phyloP scores from a whole-genome alignment of 495 filamentous ascomycete species.

The Thermochaetoides thermophila region DNA sequence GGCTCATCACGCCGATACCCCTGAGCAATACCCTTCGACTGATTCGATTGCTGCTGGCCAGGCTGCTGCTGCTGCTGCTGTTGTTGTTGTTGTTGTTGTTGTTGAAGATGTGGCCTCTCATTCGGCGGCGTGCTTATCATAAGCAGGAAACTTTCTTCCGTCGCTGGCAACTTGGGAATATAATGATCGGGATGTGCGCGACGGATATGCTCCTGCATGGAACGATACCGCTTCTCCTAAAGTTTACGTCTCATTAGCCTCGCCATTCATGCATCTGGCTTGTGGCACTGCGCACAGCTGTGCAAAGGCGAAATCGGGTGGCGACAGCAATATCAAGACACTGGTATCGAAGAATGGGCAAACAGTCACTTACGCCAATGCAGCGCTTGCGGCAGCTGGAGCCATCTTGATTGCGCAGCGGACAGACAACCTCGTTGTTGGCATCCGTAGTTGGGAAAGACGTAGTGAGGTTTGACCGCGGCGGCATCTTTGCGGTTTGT shows the following conservation, averaged over 20 bases:
- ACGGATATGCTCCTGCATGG: conserved; percentile 98
- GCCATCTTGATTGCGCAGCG: conserved; percentile 88
- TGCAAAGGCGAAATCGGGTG: conserved; percentile 6
- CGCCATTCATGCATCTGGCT: background rate
- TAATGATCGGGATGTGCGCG: conserved; percentile 95
- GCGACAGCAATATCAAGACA: too few relatives aligned
- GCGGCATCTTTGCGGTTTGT: conserved; percentile 55
- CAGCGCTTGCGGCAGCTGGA: conserved; percentile 97
- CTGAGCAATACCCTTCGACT: conserved; percentile 14
- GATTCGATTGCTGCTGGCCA: background rate
- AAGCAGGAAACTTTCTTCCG: conserved; percentile 91
- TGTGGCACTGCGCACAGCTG: background rate
- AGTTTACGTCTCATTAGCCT: conserved; percentile 1
- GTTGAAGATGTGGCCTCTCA: conserved; percentile 45
- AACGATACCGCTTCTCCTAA: conserved; percentile 93
- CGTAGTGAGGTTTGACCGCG: conserved; percentile 69
- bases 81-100: conserved; percentile 6
- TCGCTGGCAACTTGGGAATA: conserved; percentile 95
- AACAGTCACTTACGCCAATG: conserved; percentile 66
- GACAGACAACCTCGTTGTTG: conserved; percentile 94
- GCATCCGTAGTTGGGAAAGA: conserved; percentile 86
- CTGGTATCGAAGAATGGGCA: too few relatives aligned
- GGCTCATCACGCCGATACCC: conserved; percentile 48
- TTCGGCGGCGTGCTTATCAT: conserved; percentile 87
- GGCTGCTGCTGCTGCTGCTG: conserved; percentile 2